Conservation (phyloP, 495 filamentous ascomycete species). For the Bryoglossum gracile region DNA sequence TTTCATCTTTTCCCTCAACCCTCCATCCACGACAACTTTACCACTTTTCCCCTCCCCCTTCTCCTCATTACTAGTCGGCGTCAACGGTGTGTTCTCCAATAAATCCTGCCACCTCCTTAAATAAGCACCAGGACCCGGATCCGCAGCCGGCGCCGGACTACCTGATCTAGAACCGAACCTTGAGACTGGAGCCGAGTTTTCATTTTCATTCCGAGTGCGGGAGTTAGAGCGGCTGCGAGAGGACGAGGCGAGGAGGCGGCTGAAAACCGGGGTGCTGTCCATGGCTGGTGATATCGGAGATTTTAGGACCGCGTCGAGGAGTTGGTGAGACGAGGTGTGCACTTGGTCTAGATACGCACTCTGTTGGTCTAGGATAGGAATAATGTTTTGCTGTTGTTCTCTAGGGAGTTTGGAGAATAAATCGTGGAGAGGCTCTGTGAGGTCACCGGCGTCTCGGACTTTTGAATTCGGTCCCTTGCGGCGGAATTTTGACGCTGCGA, state of each 20-base stretch:
- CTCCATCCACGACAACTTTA: slow-evolving; percentile 40
- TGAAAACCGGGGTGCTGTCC: slow-evolving; percentile 1
- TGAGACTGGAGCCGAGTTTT: slow-evolving; percentile 24
- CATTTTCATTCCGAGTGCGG: slow-evolving; percentile 5
- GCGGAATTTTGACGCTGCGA: slow-evolving; percentile 35
- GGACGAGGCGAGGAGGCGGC: slow-evolving; percentile 24
- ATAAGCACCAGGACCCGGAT: slow-evolving; percentile 54
- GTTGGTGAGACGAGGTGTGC: slow-evolving; percentile 34
- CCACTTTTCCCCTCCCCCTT: slow-evolving; percentile 43
- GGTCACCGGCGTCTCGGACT: slow-evolving; percentile 31
- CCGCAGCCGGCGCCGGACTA: slow-evolving; percentile 14
- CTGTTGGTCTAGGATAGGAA: slow-evolving; percentile 42
- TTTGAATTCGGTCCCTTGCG: background rate
- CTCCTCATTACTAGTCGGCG: slow-evolving; percentile 39
- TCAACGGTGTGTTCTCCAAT: slow-evolving; percentile 51
- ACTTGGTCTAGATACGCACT: slow-evolving; percentile 44
- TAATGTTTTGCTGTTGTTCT: slow-evolving; percentile 28
- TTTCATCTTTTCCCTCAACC: slow-evolving; percentile 36
- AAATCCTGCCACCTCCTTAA: slow-evolving; percentile 56
- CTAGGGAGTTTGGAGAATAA: slow-evolving; percentile 39
- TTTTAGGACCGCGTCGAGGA: slow-evolving; percentile 9
- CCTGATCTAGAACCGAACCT: slow-evolving; percentile 8
- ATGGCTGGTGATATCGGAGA: slow-evolving; percentile 4
- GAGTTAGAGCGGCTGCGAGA: slow-evolving; percentile 25
- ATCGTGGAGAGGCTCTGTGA: slow-evolving; percentile 36